Conservation (phyloP, 441 rosid species). For the Euphorbia corollata region DNA sequence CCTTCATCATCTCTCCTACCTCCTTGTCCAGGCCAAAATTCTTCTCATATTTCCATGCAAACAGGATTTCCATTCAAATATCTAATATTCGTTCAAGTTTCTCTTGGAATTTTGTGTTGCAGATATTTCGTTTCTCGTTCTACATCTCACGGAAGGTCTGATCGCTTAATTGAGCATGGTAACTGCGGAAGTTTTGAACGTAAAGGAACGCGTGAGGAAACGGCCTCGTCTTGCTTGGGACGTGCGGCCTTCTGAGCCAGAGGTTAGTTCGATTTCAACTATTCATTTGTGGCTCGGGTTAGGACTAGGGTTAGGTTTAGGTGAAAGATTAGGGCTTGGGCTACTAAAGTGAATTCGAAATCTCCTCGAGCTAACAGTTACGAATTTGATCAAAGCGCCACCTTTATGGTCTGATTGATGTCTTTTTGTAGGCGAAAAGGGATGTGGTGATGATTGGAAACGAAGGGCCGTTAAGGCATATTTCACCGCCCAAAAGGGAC, state of each 20-base stretch:
- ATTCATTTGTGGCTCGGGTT: constrained; percentile 11
- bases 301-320: constrained; percentile 22
- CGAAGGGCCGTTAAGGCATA: constrained; percentile 27
- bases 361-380: neutral
- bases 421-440: constrained; percentile 37
- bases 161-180: constrained; percentile 20
- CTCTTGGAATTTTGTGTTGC: constrained; percentile 28
- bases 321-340: neutral
- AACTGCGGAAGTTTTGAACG: constrained; percentile 24
- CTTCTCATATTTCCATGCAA: neutral
- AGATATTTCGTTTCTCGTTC: constrained; percentile 19
- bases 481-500: constrained; percentile 59
- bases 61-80: neutral
- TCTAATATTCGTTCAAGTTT: constrained; percentile 3
- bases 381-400: neutral
- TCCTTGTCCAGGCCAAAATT: neutral
- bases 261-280: constrained; percentile 32
- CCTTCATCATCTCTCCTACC: neutral
- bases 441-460: constrained; percentile 23
- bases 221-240: constrained; percentile 81
- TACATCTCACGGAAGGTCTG: neutral
- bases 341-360: no score
- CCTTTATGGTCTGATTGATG: constrained; percentile 19
- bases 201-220: constrained; percentile 57
- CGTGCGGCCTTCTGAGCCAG: constrained; percentile 50